These are phyloP conservation scores for Aspergillus funiculosus DNA, from an alignment of 495 filamentous ascomycete genomes.

Conservation along the genomic window DNA sequence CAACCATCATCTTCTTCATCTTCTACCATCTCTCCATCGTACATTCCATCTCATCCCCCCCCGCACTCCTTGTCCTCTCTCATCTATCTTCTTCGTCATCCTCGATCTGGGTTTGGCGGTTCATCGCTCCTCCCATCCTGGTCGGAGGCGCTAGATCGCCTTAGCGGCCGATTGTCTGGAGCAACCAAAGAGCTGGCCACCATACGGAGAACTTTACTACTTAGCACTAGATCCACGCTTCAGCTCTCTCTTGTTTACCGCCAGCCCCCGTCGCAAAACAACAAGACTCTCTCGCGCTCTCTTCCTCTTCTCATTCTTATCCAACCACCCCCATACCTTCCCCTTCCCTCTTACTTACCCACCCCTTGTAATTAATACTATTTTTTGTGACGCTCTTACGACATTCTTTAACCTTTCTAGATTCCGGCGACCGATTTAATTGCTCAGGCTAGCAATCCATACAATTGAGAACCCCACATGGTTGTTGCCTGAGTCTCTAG, in stretches of 20 bases:
- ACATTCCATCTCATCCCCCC: not conserved
- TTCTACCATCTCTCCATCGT: constrained; percentile 2
- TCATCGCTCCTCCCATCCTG: constrained; percentile 8
- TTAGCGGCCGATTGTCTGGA: constrained; percentile 30
- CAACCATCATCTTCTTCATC: not conserved
- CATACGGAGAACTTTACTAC: no score
- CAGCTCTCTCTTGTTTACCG: constrained; percentile 29
- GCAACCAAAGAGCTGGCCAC: constrained; percentile 21
- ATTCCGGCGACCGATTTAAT: not conserved
- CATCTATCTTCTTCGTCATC: not conserved
- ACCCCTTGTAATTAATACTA: constrained; percentile 4
- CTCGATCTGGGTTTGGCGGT: constrained; percentile 1
- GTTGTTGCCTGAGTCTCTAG: constrained; percentile 24
- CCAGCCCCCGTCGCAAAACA: constrained; percentile 7
- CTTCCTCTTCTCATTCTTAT: constrained; percentile 1
- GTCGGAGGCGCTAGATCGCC: constrained; percentile 20
- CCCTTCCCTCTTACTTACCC: constrained; percentile 1
- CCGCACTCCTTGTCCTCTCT: constrained; percentile 11
- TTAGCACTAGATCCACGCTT: constrained; percentile 36
- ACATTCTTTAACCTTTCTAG: no score
- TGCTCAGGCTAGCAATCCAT: no score
- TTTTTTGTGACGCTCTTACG: not conserved
- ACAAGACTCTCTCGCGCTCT: constrained; percentile 1
- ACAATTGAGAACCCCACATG: constrained; percentile 33
- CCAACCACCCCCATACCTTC: constrained; percentile 11